Conservation (phyloP, 1,284 basidiomycete species). For the Ustilago crameri region DNA sequence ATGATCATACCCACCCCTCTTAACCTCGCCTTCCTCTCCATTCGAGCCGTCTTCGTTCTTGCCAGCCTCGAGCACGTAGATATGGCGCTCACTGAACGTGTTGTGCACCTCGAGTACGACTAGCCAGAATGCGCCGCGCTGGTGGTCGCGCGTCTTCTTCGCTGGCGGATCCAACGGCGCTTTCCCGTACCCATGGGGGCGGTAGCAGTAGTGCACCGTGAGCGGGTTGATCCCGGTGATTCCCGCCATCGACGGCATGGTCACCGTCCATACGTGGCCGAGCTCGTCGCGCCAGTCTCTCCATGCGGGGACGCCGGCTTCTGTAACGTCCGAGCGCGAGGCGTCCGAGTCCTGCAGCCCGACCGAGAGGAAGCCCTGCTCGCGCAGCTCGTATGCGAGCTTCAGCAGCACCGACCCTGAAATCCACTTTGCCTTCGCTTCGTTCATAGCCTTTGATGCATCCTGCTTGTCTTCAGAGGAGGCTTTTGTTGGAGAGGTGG, state of each 20-base stretch:
- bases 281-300: slow-evolving; percentile 25
- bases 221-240: slow-evolving; percentile 81
- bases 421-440: slow-evolving; percentile 27
- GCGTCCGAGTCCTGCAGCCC: slow-evolving; percentile 49
- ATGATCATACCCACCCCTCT: slow-evolving; percentile 71
- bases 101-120: slow-evolving; percentile 81
- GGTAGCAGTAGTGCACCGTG: slow-evolving; percentile 79
- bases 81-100: slow-evolving; percentile 80
- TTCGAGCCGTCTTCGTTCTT: slow-evolving; percentile 68
- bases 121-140: slow-evolving; percentile 68
- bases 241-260: slow-evolving; percentile 79
- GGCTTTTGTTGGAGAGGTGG: not conserved
- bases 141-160: not conserved
- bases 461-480: not conserved
- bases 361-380: slow-evolving; percentile 17
- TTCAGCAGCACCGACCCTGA: slow-evolving; percentile 50
- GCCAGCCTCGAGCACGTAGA: slow-evolving; percentile 72
- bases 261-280: slow-evolving; percentile 66
- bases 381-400: slow-evolving; percentile 52
- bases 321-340: not conserved
- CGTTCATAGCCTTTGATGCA: not conserved
- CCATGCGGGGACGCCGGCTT: not conserved
- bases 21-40: not conserved
- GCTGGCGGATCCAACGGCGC: not conserved
- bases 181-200: slow-evolving; percentile 14